Conservation (phyloP, 768 basidiomycete genomes). For the Lepiota venenata region DNA sequence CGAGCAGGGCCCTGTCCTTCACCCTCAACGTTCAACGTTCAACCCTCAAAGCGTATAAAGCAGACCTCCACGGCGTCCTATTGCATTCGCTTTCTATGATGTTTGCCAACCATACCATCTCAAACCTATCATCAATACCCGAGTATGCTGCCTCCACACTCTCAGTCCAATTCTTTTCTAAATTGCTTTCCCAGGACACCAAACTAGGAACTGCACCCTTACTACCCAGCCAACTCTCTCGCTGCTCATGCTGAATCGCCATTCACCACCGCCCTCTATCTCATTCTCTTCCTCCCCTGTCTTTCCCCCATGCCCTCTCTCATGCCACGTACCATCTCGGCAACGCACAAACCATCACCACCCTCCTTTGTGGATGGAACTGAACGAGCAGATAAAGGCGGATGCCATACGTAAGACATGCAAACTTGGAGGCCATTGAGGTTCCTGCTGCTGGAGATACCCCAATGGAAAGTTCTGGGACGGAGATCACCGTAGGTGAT, state of each 20-base stretch:
- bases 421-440: slow-evolving; percentile 69
- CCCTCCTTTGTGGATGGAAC: slow-evolving; percentile 70
- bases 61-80: slow-evolving; percentile 76
- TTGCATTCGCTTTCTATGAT: slow-evolving; percentile 68
- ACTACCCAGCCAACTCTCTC: slow-evolving; percentile 69
- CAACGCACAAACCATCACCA: slow-evolving; percentile 64
- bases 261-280: slow-evolving; percentile 73
- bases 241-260: slow-evolving; percentile 78
- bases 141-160: slow-evolving; percentile 46
- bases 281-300: slow-evolving; percentile 63
- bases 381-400: slow-evolving; percentile 64
- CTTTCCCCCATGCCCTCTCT: slow-evolving; percentile 43
- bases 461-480: slow-evolving; percentile 57
- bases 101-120: slow-evolving; percentile 68
- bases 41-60: slow-evolving; percentile 40
- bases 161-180: slow-evolving; percentile 4
- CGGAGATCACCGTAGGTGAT: slow-evolving; percentile 55
- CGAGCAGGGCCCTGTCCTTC: too few relatives aligned
- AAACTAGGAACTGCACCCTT: slow-evolving; percentile 62
- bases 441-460: slow-evolving; percentile 48
- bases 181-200: slow-evolving; percentile 43
- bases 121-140: slow-evolving; percentile 79
- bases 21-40: too few relatives aligned
- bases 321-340: slow-evolving; percentile 86
- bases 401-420: slow-evolving; percentile 59